Conservation (phyloP, 2,329 filamentous ascomycete genomes). For the Cryphonectria parasitica region DNA sequence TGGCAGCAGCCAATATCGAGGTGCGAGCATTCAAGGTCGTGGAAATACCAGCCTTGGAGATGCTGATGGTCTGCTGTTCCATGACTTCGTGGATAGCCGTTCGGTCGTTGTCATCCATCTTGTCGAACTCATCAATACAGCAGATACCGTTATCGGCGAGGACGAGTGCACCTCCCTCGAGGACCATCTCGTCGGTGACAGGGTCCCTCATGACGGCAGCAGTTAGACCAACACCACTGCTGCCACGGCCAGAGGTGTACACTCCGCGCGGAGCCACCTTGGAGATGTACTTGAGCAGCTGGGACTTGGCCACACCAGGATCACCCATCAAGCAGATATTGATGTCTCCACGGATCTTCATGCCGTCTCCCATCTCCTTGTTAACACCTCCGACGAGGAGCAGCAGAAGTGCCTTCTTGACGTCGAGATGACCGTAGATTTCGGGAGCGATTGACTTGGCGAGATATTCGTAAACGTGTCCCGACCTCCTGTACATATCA, state of each 20-base stretch:
- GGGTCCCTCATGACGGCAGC: conserved; percentile 84
- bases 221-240: conserved; percentile 80
- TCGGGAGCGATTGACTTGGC: conserved; percentile 96
- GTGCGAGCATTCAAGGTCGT: conserved; percentile 92
- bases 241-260: conserved; percentile 80
- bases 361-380: conserved; percentile 96
- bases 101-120: conserved; percentile 84
- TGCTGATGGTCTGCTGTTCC: conserved; percentile 86
- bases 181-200: conserved; percentile 82
- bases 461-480: conserved; percentile 93
- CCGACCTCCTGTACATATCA: conserved; percentile 80
- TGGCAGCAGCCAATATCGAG: conserved; percentile 92
- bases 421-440: conserved; percentile 94
- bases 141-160: conserved; percentile 83
- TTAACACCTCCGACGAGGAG: conserved; percentile 94
- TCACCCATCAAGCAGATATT: conserved; percentile 99
- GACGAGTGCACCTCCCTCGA: conserved; percentile 79
- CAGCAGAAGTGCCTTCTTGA: conserved; percentile 96
- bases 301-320: conserved; percentile 98
- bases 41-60: conserved; percentile 73
- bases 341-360: conserved; percentile 98
- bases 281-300: conserved; percentile 96
- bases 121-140: conserved; percentile 87
- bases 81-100: conserved; percentile 87
- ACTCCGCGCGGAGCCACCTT: conserved; percentile 95